Percentiles rank a stretch among this genome's conserved stretches.
These are phyloP conservation scores for Nannochloropsis salina DNA, from an alignment of 108 stramenopile species.

Conservation along the genomic window DNA sequence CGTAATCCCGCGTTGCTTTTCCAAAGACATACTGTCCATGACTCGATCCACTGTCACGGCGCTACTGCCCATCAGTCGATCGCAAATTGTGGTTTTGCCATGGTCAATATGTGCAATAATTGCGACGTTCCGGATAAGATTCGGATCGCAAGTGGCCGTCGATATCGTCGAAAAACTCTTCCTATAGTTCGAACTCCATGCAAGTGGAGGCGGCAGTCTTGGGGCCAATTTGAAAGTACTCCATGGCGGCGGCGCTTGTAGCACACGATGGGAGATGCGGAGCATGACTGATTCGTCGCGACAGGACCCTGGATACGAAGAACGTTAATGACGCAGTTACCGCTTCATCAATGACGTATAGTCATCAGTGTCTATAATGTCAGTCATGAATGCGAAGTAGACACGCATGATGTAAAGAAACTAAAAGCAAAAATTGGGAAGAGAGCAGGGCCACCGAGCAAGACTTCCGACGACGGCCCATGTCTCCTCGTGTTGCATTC, in stretches of 20 bases:
- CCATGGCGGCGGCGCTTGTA: background rate
- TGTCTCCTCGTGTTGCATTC: too few relatives aligned
- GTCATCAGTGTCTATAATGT: too few relatives aligned
- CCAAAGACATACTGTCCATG: slow-evolving; percentile 54
- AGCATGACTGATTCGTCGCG: background rate
- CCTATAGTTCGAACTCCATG: background rate
- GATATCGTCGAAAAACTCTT: background rate
- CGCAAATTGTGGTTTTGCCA: slow-evolving; percentile 47
- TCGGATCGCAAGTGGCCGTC: background rate
- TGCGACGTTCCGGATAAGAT: slow-evolving; percentile 44
- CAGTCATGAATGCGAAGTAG: too few relatives aligned
- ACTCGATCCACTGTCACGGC: slow-evolving; percentile 33
- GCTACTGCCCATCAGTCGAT: slow-evolving; percentile 44
- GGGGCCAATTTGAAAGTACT: background rate
- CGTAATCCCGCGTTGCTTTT: slow-evolving; percentile 86
- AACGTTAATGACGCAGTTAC: too few relatives aligned
- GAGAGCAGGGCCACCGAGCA: too few relatives aligned
- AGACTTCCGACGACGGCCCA: too few relatives aligned
- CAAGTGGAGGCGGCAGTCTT: background rate
- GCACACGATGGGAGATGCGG: background rate
- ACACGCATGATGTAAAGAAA: too few relatives aligned
- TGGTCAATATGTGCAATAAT: slow-evolving; percentile 46
- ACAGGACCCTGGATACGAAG: too few relatives aligned
- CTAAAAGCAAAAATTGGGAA: too few relatives aligned
- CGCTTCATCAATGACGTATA: too few relatives aligned